Percentiles rank a stretch among this genome's conserved stretches.
These are phyloP conservation scores for Amanita exitialis DNA, from an alignment of 768 basidiomycete genomes.

Conservation along the genomic window DNA sequence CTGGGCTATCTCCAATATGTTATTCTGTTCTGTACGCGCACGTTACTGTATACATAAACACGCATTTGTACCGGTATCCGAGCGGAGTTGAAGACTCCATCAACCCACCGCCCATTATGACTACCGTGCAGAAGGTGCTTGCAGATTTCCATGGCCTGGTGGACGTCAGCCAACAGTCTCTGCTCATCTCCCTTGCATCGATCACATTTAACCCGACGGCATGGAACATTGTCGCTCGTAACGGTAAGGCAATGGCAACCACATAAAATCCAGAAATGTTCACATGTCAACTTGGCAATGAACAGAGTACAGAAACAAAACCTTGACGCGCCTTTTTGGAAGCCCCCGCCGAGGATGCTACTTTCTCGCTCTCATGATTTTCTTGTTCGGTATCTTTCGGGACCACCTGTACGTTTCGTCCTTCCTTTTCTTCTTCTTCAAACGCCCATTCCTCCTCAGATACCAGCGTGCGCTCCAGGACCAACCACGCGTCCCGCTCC, in stretches of 20 bases:
- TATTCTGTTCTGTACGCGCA: not conserved
- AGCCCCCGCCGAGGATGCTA: constrained; percentile 74
- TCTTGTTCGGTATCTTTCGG: constrained; percentile 75
- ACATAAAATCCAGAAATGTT: not conserved
- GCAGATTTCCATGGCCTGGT: constrained; percentile 20
- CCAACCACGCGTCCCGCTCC: constrained; percentile 61
- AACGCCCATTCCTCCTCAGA: constrained; percentile 24
- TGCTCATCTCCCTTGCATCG: constrained; percentile 54
- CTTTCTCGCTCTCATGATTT: constrained; percentile 76
- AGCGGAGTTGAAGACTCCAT: not conserved
- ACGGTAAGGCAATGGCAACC: constrained; percentile 46
- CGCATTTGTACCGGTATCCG: not conserved
- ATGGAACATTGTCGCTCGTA: constrained; percentile 93
- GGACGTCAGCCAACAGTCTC: constrained; percentile 53
- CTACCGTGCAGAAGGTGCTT: not conserved
- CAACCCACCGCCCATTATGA: not conserved
- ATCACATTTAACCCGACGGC: constrained; percentile 89
- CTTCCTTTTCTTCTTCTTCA: not conserved
- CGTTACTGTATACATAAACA: constrained; percentile 1
- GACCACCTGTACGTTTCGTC: constrained; percentile 63
- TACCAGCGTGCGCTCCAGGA: constrained; percentile 66
- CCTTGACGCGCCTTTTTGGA: constrained; percentile 75
- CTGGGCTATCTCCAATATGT: not conserved
- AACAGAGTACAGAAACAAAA: constrained; percentile 67
- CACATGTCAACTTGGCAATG: not conserved